Evolutionary conservation across 441 rosid species (phyloP).

Genomic region (Corymbia calophylla): DNA sequence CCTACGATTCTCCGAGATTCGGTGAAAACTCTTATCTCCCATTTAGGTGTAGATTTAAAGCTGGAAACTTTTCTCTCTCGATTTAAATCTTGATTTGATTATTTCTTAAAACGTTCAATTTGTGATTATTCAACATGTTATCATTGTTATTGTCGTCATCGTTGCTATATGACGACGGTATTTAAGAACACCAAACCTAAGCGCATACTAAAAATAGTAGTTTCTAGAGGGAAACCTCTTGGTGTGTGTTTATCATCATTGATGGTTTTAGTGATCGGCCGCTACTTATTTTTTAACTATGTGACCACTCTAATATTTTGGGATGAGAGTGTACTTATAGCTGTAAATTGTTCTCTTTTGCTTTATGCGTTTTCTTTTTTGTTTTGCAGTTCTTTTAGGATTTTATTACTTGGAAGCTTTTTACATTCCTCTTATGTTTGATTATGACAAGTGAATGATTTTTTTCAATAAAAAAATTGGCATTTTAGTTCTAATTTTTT

Average conservation of each 20-base stretch:
- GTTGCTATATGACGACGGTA: background rate
- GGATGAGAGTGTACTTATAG: too few species aligned
- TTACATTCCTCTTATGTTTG: background rate
- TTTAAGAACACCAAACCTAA: background rate
- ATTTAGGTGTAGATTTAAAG: too few species aligned
- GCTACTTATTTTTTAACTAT: too few species aligned
- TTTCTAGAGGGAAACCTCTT: background rate
- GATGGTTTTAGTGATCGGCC: background rate
- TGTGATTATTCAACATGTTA: background rate
- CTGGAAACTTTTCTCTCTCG: background rate
- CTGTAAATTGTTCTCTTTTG: background rate
- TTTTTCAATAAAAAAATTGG: too few species aligned
- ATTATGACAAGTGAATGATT: background rate
- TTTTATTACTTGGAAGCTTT: background rate
- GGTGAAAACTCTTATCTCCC: background rate
- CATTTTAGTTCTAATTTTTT: background rate
- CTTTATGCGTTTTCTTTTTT: too few species aligned
- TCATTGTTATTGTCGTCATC: too few species aligned
- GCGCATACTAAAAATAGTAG: too few species aligned
- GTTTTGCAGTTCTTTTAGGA: background rate
- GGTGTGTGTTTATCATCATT: background rate
- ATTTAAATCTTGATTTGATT: background rate
- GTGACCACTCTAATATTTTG: too few species aligned
- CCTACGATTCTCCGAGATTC: too few species aligned
- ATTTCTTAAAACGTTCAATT: fast-evolving